phyloP scores from a whole-genome alignment of 805 yeast species.

The Candida chauliodis region DNA sequence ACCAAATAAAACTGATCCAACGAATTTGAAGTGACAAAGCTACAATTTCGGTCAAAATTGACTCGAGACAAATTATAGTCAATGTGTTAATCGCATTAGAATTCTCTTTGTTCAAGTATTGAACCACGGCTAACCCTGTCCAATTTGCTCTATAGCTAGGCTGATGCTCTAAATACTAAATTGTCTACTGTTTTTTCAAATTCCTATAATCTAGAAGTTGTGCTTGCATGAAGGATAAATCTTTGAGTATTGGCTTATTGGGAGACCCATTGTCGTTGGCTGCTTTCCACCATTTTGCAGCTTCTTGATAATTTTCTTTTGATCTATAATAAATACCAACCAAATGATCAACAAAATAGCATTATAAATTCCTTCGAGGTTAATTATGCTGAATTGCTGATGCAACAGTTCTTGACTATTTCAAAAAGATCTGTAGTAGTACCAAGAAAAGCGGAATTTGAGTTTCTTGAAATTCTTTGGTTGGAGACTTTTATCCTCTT shows the following conservation, averaged over 20 bases:
- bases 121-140: conserved; percentile 85
- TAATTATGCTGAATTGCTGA: too few relatives aligned
- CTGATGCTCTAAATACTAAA: conserved; percentile 63
- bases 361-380: too few relatives aligned
- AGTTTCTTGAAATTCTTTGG: too few relatives aligned
- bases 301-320: conserved; percentile 65
- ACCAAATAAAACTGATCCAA: too few relatives aligned
- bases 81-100: conserved; percentile 69
- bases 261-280: conserved; percentile 76
- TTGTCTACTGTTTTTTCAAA: conserved; percentile 60
- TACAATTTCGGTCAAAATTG: too few relatives aligned
- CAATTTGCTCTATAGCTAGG: conserved; percentile 87
- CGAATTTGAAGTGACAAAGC: too few relatives aligned
- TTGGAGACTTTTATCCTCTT: too few relatives aligned
- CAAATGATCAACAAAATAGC: conserved; percentile 77
- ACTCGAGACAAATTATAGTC: conserved; percentile 62
- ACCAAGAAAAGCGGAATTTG: too few relatives aligned
- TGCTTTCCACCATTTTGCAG: conserved; percentile 71
- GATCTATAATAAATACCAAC: conserved; percentile 79
- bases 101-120: conserved; percentile 67
- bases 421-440: too few relatives aligned
- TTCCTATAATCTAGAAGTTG: conserved; percentile 74
- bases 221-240: conserved; percentile 72
- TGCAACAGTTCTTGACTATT: too few relatives aligned
- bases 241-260: conserved; percentile 77